Percentiles rank a stretch among this genome's conserved stretches.
Evolutionary conservation across 306 rosid genomes (phyloP).

Genomic region (Potentilla sterilis): DNA sequence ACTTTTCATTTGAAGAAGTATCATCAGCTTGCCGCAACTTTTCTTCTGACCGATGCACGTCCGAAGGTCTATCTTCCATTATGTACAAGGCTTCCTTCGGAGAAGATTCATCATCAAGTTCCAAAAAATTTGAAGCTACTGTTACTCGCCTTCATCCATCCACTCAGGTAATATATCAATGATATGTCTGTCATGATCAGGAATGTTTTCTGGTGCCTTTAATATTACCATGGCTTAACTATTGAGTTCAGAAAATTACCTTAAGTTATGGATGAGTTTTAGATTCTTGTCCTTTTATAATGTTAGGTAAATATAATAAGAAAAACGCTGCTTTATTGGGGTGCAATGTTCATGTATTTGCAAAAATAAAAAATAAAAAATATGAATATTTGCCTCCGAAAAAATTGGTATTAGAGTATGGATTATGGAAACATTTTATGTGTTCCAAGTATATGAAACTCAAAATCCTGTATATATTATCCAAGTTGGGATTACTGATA

Average conservation of each 20-base stretch:
- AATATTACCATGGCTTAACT: neutral
- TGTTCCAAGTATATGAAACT: neutral
- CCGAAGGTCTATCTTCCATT: constrained; percentile 81
- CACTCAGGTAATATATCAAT: constrained; percentile 52
- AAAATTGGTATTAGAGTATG: neutral
- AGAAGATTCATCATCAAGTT: constrained; percentile 71
- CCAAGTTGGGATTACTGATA: neutral
- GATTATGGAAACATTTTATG: neutral
- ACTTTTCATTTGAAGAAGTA: constrained; percentile 70
- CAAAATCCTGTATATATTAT: neutral
- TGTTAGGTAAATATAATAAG: neutral
- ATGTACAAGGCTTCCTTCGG: constrained; percentile 89
- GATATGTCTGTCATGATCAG: constrained; percentile 1
- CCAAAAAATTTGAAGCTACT: constrained; percentile 86
- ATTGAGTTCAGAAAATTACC: neutral
- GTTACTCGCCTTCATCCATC: constrained; percentile 87
- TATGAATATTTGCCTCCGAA: no score
- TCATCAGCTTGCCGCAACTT: constrained; percentile 81
- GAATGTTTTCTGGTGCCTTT: neutral
- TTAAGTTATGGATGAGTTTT: neutral
- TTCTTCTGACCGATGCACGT: constrained; percentile 78
- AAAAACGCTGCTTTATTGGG: neutral
- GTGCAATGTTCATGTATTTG: neutral
- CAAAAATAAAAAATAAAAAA: neutral
- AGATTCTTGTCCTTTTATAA: neutral